Evolutionary conservation across 768 basidiomycete species (phyloP).

Genomic region (Cystofilobasidium capitatum): DNA sequence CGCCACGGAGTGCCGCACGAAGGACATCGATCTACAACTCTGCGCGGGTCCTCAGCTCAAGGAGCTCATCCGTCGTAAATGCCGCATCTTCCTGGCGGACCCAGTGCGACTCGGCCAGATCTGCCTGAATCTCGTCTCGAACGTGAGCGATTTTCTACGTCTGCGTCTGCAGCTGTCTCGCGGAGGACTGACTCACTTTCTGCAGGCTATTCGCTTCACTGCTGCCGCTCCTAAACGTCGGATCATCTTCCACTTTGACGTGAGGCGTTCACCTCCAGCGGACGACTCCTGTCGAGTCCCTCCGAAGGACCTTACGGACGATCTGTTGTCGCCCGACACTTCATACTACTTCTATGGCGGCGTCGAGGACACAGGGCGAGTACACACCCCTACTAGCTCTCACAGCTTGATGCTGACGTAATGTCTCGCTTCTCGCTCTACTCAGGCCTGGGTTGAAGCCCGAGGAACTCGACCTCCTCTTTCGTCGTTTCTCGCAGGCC

Average conservation of each 20-base stretch:
- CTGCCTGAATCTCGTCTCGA: slow-evolving; percentile 37
- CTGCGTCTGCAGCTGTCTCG: too few relatives aligned
- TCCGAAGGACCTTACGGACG: slow-evolving; percentile 10
- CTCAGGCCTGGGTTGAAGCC: slow-evolving; percentile 35
- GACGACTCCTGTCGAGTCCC: slow-evolving; percentile 36
- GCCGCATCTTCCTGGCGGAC: slow-evolving; percentile 22
- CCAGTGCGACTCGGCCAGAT: slow-evolving; percentile 19
- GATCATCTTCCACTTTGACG: slow-evolving; percentile 38
- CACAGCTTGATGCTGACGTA: neutral
- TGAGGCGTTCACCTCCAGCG: slow-evolving; percentile 37
- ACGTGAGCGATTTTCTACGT: slow-evolving; percentile 33
- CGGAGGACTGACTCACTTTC: too few relatives aligned
- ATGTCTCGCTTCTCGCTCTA: slow-evolving; percentile 29
- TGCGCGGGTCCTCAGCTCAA: slow-evolving; percentile 34
- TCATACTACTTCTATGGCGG: slow-evolving; percentile 1
- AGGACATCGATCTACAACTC: slow-evolving; percentile 38
- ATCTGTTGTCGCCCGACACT: neutral
- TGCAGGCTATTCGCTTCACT: slow-evolving; percentile 2
- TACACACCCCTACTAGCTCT: neutral
- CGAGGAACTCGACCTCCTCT: slow-evolving; percentile 34
- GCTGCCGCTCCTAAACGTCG: slow-evolving; percentile 28
- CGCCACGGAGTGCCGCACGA: slow-evolving; percentile 29
- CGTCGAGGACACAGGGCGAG: neutral
- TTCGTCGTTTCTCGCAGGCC: slow-evolving; percentile 34
- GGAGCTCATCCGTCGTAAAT: slow-evolving; percentile 29